Conservation (phyloP, 352 stramenopile species). For the Thalassiosira tumida region DNA sequence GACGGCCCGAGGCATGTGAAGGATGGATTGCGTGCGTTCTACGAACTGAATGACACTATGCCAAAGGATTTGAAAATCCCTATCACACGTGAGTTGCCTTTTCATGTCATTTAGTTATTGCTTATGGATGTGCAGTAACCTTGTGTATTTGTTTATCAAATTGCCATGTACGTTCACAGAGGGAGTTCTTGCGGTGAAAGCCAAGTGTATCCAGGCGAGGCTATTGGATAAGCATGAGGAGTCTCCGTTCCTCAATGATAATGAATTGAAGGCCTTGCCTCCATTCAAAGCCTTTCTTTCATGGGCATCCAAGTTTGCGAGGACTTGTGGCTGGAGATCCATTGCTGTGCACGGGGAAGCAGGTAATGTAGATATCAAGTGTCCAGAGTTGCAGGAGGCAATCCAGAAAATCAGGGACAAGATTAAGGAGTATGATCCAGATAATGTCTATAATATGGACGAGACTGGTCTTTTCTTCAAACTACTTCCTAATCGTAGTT, state of each 20-base stretch:
- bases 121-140: not conserved
- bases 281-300: not conserved
- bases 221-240: too few species aligned
- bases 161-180: not conserved
- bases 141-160: not conserved
- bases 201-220: too few species aligned
- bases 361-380: slow-evolving; percentile 6
- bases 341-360: slow-evolving; percentile 10
- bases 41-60: slow-evolving; percentile 27
- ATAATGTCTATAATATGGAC: slow-evolving; percentile 49
- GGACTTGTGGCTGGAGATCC: not conserved
- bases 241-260: not conserved
- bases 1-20: too few species aligned
- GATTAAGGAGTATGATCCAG: not conserved
- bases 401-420: not conserved
- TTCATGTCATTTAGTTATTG: not conserved
- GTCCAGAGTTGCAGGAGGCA: not conserved
- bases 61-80: slow-evolving; percentile 14
- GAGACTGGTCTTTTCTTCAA: slow-evolving; percentile 36
- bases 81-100: slow-evolving; percentile 6
- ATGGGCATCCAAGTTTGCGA: slow-evolving; percentile 11
- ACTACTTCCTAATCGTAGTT: slow-evolving; percentile 18
- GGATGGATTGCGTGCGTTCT: not conserved
- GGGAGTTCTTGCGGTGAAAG: not conserved
- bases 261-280: not conserved